These are phyloP conservation scores for Paraleonurus japonicus DNA, from an alignment of 257 asterid species.

Conservation along the genomic window DNA sequence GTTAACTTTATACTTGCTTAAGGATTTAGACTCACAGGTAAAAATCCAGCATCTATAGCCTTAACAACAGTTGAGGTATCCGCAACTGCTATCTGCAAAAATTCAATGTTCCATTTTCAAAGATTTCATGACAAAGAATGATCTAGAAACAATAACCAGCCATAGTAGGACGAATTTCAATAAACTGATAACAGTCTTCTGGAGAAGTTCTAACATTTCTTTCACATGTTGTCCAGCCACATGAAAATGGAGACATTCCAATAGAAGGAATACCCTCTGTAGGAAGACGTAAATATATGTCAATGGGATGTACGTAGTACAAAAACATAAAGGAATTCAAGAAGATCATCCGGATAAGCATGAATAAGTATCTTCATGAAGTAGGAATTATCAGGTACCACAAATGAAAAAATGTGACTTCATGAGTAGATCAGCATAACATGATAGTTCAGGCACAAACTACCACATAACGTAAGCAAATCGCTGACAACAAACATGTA, in stretches of 20 bases:
- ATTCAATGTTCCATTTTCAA: conserved; percentile 10
- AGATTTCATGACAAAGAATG: conserved; percentile 1
- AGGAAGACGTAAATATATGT: conserved; percentile 30
- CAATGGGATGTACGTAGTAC: conserved; percentile 23
- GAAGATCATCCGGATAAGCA: neutral
- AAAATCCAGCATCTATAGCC: conserved; percentile 72
- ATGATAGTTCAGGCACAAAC: neutral
- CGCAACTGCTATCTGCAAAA: conserved; percentile 62
- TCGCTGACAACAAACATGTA: neutral
- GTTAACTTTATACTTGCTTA: neutral
- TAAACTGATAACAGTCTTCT: conserved; percentile 20
- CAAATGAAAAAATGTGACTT: neutral
- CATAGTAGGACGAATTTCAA: neutral
- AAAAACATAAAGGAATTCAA: neutral
- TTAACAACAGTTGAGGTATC: conserved; percentile 56
- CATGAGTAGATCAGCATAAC: neutral
- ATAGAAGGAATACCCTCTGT: conserved; percentile 96
- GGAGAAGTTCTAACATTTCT: conserved; percentile 73
- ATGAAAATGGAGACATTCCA: conserved; percentile 95
- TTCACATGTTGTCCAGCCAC: conserved; percentile 88
- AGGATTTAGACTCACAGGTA: conserved; percentile 69
- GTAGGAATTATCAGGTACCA: neutral
- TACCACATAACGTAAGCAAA: neutral
- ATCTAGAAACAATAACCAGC: conserved; percentile 1
- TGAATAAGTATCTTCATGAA: neutral